Evolutionary conservation across 2,329 filamentous ascomycete species (phyloP).

Genomic region (Nectriaceae sp.): DNA sequence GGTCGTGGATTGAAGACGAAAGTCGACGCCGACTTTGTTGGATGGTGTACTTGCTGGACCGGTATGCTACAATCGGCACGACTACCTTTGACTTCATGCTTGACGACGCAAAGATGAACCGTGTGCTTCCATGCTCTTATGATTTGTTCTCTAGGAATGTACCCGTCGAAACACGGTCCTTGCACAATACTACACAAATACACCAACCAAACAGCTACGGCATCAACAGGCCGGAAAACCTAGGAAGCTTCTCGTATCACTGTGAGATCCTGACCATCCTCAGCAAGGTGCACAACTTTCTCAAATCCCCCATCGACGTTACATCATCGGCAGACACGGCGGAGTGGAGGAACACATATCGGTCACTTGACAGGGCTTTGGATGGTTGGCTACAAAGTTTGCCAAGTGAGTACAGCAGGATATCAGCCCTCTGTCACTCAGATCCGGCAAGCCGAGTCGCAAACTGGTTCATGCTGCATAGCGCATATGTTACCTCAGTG

Average conservation of each 20-base stretch:
- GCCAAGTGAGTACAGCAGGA: conserved; percentile 47
- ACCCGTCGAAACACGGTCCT: conserved; percentile 42
- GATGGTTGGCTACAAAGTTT: conserved; percentile 45
- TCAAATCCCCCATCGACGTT: conserved; percentile 42
- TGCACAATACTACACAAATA: conserved; percentile 23
- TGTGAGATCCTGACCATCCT: conserved; percentile 46
- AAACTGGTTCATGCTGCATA: conserved; percentile 50
- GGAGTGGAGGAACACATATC: conserved; percentile 43
- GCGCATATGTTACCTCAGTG: conserved; percentile 46
- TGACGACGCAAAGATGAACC: conserved; percentile 40
- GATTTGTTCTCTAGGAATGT: conserved; percentile 46
- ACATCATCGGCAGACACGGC: conserved; percentile 40
- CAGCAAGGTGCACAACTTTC: conserved; percentile 45
- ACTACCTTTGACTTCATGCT: conserved; percentile 44
- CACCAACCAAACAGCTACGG: conserved; percentile 29
- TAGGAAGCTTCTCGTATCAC: conserved; percentile 48
- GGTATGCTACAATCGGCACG: conserved; percentile 45
- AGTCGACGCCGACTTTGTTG: conserved; percentile 43
- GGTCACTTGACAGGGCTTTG: conserved; percentile 39
- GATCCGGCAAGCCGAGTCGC: conserved; percentile 46
- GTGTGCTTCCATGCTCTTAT: conserved; percentile 45
- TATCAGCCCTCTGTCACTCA: conserved; percentile 46
- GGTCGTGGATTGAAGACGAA: conserved; percentile 48
- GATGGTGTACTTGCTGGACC: conserved; percentile 48
- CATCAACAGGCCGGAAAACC: conserved; percentile 42